Evolutionary conservation across 2,329 filamentous ascomycete genomes (phyloP), one percentile per base, ranked within the genome.

Genomic region (Apiospora marii): DNA sequence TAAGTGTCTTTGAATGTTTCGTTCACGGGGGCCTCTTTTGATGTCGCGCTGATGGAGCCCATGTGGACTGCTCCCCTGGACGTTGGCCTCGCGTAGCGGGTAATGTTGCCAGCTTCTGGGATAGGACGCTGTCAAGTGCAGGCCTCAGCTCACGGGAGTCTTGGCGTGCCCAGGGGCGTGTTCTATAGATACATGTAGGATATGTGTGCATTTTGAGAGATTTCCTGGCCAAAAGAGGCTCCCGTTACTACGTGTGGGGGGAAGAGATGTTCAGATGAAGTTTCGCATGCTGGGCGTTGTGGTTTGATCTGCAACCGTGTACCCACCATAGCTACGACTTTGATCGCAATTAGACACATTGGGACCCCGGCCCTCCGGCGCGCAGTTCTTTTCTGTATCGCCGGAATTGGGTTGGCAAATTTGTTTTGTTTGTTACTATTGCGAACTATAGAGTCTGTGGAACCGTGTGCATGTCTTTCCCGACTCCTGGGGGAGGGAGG

Each of bases 1-100:
- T 64, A 12, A 14, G 19, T 64, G 58, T 64, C 58, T 64, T 64
- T 24, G 58, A 22, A 64, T 64, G 58, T 64, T 64, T 64, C 34
- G 58, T 41, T 64, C 58, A 64, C 58, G 34, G 58, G 30, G 30
- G 34, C 58, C 34, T 64, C 58, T n/a, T 64, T 19, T 37, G 58
- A 41, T 64, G 58, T 64, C 19, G 58, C 58, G 58, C 34, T 64
- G 58, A 64, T 64, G 58, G 58, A 41, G 22, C 34, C 58, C 34
- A 64, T 64, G 58, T 64, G 58, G 58, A 41, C 58, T 64, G 34
- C 30, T 34, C 27, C 34, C 19, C 34, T 64, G 30, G 34, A 37
- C 58, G 34, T n/a, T 37, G 58, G 58, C 12, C 58, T 64, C 34
- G 58, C 6, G 34, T 22, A 41, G 34, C 58, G 58, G 58, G 58